Conservation (phyloP, 169 alveolate genomes). For the Plasmodium falciparum region DNA sequence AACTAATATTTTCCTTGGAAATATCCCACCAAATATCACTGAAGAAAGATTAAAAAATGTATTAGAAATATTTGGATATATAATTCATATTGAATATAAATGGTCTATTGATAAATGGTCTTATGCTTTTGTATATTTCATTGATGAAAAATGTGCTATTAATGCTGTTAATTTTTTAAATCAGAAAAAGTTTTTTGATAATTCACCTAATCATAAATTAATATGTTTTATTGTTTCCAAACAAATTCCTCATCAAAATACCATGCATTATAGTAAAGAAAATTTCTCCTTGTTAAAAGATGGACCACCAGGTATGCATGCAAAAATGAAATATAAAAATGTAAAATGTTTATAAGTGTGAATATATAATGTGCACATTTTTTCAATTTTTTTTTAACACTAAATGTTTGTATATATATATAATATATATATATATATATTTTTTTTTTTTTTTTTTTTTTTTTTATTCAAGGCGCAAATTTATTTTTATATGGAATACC, state of each 20-base stretch:
- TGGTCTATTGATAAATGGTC: constrained; percentile 83
- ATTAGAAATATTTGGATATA: constrained; percentile 69
- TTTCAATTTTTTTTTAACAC: background rate
- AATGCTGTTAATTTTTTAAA: constrained; percentile 80
- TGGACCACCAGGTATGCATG: constrained; percentile 84
- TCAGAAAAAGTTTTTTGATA: constrained; percentile 79
- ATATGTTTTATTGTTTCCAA: constrained; percentile 81
- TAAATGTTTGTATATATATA: background rate
- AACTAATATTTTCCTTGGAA: constrained; percentile 84
- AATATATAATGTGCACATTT: background rate
- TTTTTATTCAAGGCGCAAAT: constrained; percentile 78
- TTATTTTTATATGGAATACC: constrained; percentile 83
- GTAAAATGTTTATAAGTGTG: background rate
- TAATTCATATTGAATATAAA: constrained; percentile 79
- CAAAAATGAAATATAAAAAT: background rate
- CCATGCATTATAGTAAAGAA: constrained; percentile 78
- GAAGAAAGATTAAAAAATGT: constrained; percentile 80
- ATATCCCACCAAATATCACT: constrained; percentile 85
- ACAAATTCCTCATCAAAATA: constrained; percentile 79
- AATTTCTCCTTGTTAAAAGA: constrained; percentile 84
- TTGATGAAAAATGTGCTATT: constrained; percentile 80
- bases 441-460: constrained; percentile 7
- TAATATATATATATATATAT: background rate
- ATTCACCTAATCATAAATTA: constrained; percentile 80
- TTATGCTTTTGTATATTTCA: constrained; percentile 80